Conservation (phyloP, 1,284 basidiomycete species). For the Serendipita sp. region DNA sequence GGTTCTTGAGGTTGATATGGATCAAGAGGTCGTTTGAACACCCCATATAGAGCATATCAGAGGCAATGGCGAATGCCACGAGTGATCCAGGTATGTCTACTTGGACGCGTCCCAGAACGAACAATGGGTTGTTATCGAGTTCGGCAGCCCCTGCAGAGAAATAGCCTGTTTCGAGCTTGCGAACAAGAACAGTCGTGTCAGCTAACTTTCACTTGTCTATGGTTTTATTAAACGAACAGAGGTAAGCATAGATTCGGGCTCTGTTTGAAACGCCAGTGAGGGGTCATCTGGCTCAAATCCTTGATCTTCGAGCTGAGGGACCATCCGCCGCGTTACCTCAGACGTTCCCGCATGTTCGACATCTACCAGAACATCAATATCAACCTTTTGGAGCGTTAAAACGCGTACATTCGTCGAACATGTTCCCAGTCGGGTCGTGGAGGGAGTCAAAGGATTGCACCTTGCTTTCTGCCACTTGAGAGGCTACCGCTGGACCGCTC, state of each 20-base stretch:
- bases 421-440: neutral
- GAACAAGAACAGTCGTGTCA: constrained; percentile 7
- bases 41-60: constrained; percentile 77
- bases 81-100: constrained; percentile 74
- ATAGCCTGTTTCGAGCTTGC: constrained; percentile 28
- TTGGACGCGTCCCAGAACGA: constrained; percentile 77
- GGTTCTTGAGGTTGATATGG: constrained; percentile 71
- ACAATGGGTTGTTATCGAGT: constrained; percentile 43
- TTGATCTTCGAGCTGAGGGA: constrained; percentile 60
- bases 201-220: constrained; percentile 12
- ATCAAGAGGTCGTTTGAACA: constrained; percentile 63
- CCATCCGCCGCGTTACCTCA: constrained; percentile 22
- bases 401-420: constrained; percentile 7
- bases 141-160: constrained; percentile 21
- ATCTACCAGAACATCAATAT: constrained; percentile 31
- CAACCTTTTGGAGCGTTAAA: constrained; percentile 8
- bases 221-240: constrained; percentile 12
- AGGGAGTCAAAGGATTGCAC: neutral
- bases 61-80: constrained; percentile 65
- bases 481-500: constrained; percentile 8
- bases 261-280: constrained; percentile 26
- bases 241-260: constrained; percentile 27
- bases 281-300: constrained; percentile 64
- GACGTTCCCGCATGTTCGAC: constrained; percentile 64
- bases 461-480: neutral